Base-by-base conservation (phyloP, 2,329 filamentous ascomycete species). In the Pseudomassariella vexata region DNA sequence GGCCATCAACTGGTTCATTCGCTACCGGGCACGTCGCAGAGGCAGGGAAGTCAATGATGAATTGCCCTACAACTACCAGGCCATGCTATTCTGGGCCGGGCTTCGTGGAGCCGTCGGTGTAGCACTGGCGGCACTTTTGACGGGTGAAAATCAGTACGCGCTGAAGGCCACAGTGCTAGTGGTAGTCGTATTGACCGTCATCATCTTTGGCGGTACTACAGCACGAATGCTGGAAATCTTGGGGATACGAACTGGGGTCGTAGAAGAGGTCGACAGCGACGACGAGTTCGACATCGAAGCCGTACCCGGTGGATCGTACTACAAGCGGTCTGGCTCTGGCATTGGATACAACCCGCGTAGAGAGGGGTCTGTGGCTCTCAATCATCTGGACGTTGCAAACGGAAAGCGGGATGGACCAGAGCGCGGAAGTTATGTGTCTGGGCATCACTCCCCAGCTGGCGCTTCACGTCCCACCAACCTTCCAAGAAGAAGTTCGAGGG, bases 81-180 rank as follows among this genome's bases (percentile, higher is more conserved):
- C 85, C n/a, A 96, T 98, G 92, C 76, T 98, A n/a, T 98, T 94
- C 64, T 98, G 92, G 92, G 92, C 92, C 11, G 92, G 92, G 17
- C 71, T 98, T 19, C 85, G 92, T 41, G 92, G 92, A 48, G 92
- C 92, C 28, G 92, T 98, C 47, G 92, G 92, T 36, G 92, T 98
- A 21, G 92, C 92, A 2, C 70, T 98, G 28, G 92, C 92, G 19
- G 90, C 90, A 15, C 83, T 94, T 17, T 72, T 98, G 28, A 81
- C 77, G 0, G 92, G 89, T 27, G 77, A 80, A 32, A 92, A 94
- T 52, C 80, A 79, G 1, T 82, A 81, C 36, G 85, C 87, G 1
- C 70, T 98, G 21, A 83, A 88, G 47, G 92, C 92, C 6, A 98
- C 92, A 0, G 90, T 98, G n/a, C 68, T 98, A 9, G 89, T 98